Conservation (phyloP, 2,329 filamentous ascomycete genomes). For the Talaromyces sp. region DNA sequence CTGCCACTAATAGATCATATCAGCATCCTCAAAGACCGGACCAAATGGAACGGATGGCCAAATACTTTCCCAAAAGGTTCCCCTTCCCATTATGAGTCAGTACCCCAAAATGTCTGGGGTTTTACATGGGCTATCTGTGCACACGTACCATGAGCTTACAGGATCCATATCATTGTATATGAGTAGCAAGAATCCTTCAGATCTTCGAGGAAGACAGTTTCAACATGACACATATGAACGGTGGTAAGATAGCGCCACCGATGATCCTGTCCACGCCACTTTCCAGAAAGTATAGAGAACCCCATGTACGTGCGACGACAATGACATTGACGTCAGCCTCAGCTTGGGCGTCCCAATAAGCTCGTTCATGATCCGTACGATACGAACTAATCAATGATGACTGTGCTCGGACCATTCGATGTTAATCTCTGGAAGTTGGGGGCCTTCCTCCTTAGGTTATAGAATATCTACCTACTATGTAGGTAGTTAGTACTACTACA, state of each 20-base stretch:
- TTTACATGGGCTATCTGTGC: neutral
- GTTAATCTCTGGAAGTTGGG: too few species aligned
- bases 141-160: neutral
- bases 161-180: neutral
- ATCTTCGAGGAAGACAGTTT: neutral
- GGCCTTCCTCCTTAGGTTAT: too few species aligned
- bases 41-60: constrained; percentile 6
- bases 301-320: neutral
- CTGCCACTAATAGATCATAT: neutral
- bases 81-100: neutral
- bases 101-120: neutral
- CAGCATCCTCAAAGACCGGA: constrained; percentile 1
- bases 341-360: neutral
- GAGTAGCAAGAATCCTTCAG: neutral
- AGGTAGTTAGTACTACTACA: too few species aligned
- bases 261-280: neutral
- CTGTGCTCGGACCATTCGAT: neutral
- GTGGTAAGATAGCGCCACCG: neutral
- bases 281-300: neutral
- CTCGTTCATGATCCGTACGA: neutral
- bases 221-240: neutral
- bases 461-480: too few species aligned
- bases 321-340: neutral
- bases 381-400: neutral
- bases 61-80: constrained; percentile 8